phyloP scores from a whole-genome alignment of 306 rosid genomes.

The Ziziphus jujuba region DNA sequence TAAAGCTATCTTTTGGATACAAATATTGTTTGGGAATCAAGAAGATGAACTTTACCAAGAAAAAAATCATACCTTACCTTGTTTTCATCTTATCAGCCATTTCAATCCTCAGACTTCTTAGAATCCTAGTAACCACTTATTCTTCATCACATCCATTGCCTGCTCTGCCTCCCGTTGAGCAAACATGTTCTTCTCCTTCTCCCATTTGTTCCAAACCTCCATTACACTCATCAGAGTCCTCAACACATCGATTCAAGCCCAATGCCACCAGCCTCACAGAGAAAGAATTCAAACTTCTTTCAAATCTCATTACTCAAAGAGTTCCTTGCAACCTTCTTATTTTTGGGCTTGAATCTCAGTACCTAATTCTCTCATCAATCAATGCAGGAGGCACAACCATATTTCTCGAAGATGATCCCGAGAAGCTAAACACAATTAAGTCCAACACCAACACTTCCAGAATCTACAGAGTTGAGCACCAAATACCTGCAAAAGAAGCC shows the following conservation, averaged over 20 bases:
- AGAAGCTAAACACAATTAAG: constrained; percentile 37
- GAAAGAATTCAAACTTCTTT: constrained; percentile 67
- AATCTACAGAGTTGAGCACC: constrained; percentile 52
- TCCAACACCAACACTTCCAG: constrained; percentile 46
- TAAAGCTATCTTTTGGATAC: constrained; percentile 29
- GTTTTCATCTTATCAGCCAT: constrained; percentile 59
- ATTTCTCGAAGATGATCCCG: constrained; percentile 62
- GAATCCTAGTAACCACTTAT: constrained; percentile 50
- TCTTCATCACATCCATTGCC: constrained; percentile 40
- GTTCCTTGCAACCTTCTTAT: constrained; percentile 87
- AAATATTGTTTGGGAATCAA: constrained; percentile 39
- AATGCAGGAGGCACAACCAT: constrained; percentile 72
- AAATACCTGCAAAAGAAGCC: constrained; percentile 62
- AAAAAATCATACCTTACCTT: constrained; percentile 63
- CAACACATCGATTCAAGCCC: constrained; percentile 26
- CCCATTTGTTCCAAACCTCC: constrained; percentile 23
- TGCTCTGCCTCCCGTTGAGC: constrained; percentile 31
- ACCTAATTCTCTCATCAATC: constrained; percentile 60
- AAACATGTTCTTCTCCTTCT: constrained; percentile 21
- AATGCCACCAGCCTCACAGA: constrained; percentile 35
- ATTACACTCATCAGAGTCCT: constrained; percentile 27
- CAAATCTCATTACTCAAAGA: constrained; percentile 53
- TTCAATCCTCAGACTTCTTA: constrained; percentile 62
- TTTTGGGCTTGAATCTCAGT: constrained; percentile 71
- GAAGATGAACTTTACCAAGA: constrained; percentile 56